These are phyloP conservation scores for Nakaseomyces uthaithaninus DNA, from an alignment of 1,139 yeast genomes.

Conservation along the genomic window DNA sequence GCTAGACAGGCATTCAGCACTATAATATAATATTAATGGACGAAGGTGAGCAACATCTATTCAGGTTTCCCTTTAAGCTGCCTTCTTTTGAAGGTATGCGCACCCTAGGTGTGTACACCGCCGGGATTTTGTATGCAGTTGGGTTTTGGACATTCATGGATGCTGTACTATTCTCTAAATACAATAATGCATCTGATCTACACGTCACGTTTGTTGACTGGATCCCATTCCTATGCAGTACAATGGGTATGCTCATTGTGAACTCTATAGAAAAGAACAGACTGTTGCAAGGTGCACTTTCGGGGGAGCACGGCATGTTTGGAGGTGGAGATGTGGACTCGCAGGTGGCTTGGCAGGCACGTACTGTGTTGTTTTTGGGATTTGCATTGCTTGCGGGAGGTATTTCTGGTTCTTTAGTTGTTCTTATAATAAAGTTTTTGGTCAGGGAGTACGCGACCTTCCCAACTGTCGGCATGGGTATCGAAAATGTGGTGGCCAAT, in stretches of 20 bases:
- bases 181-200: conserved; percentile 74
- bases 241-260: conserved; percentile 85
- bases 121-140: conserved; percentile 48
- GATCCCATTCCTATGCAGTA: conserved; percentile 86
- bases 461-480: conserved; percentile 94
- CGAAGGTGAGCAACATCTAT: conserved; percentile 32
- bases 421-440: conserved; percentile 74
- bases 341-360: conserved; percentile 84
- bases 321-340: conserved; percentile 32
- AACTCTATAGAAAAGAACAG: conserved; percentile 85
- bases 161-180: conserved; percentile 77
- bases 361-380: conserved; percentile 82
- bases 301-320: conserved; percentile 41
- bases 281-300: conserved; percentile 50
- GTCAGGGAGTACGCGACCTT: conserved; percentile 62
- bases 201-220: conserved; percentile 91
- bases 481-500: conserved; percentile 77
- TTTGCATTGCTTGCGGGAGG: conserved; percentile 93
- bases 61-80: conserved; percentile 48
- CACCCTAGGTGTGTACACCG: conserved; percentile 48
- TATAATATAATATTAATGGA: conserved; percentile 14
- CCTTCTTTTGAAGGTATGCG: conserved; percentile 68
- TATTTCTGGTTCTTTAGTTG: conserved; percentile 83
- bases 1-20: background rate
- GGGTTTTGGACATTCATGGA: conserved; percentile 90